Percentiles rank a stretch among this genome's conserved stretches.
These are phyloP conservation scores for Mollisia scopiformis DNA, from an alignment of 2,329 filamentous ascomycete genomes.

Conservation along the genomic window DNA sequence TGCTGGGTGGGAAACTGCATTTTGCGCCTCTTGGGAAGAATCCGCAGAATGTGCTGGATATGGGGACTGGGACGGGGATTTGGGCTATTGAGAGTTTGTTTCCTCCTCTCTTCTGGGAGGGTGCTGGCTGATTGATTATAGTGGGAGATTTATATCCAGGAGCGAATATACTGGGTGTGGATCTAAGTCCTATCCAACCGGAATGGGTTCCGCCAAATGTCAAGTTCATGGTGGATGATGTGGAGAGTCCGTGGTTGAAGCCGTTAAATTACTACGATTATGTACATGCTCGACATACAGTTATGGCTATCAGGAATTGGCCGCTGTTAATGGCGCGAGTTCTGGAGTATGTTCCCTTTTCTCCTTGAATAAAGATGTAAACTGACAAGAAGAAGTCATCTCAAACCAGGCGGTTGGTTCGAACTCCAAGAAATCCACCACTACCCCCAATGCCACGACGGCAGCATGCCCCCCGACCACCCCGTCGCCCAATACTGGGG, in stretches of 20 bases:
- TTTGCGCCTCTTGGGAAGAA: slow-evolving; percentile 53
- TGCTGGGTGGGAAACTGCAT: slow-evolving; percentile 41
- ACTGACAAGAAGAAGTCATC: slow-evolving; percentile 41
- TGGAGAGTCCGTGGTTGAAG: slow-evolving; percentile 56
- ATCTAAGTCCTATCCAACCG: slow-evolving; percentile 62
- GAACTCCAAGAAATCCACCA: slow-evolving; percentile 59
- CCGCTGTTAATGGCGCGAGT: slow-evolving; percentile 49
- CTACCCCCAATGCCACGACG: slow-evolving; percentile 47
- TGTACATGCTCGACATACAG: slow-evolving; percentile 60
- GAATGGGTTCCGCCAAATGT: slow-evolving; percentile 63
- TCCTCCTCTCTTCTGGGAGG: no score
- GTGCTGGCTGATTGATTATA: no score
- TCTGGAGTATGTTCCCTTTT: slow-evolving; percentile 44
- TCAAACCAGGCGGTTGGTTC: slow-evolving; percentile 58
- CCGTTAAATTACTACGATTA: slow-evolving; percentile 60
- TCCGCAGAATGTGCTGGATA: slow-evolving; percentile 56
- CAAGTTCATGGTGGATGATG: slow-evolving; percentile 67
- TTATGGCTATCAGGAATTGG: slow-evolving; percentile 61
- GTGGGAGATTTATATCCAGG: slow-evolving; percentile 53
- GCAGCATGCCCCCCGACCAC: slow-evolving; percentile 43
- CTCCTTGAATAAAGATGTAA: background rate
- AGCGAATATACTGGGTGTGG: slow-evolving; percentile 54
- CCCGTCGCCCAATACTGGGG: slow-evolving; percentile 51
- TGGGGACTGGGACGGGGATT: slow-evolving; percentile 58
- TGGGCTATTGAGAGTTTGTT: slow-evolving; percentile 43